Evolutionary conservation across 1,284 basidiomycete species (phyloP).

Genomic region (Apiotrichum gamsii): DNA sequence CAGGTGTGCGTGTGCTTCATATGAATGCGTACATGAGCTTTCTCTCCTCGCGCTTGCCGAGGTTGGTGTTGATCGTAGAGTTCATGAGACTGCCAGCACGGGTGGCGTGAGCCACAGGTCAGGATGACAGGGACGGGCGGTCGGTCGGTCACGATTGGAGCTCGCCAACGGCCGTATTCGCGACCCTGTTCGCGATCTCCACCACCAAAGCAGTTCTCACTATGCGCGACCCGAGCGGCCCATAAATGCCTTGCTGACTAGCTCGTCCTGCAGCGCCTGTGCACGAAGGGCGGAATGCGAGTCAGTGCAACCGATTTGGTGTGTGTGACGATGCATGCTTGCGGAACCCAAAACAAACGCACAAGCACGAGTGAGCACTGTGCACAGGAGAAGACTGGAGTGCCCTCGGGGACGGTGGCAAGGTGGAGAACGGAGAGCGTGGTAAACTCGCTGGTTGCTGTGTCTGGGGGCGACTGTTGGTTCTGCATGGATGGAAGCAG

Average conservation of each 20-base stretch:
- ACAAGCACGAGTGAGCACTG: slow-evolving; percentile 39
- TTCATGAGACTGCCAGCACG: slow-evolving; percentile 43
- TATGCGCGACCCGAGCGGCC: slow-evolving; percentile 44
- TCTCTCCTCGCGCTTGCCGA: slow-evolving; percentile 42
- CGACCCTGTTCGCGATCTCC: no score
- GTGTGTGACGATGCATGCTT: no score
- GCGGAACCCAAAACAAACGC: slow-evolving; percentile 9
- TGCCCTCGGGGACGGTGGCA: slow-evolving; percentile 35
- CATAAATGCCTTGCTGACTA: slow-evolving; percentile 45
- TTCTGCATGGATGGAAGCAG: no score
- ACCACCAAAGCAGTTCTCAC: no score
- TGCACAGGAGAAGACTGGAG: slow-evolving; percentile 39
- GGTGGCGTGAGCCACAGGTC: neutral
- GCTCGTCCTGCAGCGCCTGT: slow-evolving; percentile 46
- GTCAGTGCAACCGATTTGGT: no score
- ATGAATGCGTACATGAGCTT: slow-evolving; percentile 34
- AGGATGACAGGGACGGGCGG: no score
- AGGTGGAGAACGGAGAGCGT: slow-evolving; percentile 22
- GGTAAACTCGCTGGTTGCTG: neutral
- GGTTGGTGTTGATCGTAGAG: slow-evolving; percentile 44
- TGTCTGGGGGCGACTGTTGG: neutral
- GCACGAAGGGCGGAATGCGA: no score
- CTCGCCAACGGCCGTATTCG: no score
- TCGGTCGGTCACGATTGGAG: no score
- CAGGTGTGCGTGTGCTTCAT: neutral